These are phyloP conservation scores for Amaranthus cruentus DNA, from an alignment of 148 eudicot genomes.

Conservation along the genomic window DNA sequence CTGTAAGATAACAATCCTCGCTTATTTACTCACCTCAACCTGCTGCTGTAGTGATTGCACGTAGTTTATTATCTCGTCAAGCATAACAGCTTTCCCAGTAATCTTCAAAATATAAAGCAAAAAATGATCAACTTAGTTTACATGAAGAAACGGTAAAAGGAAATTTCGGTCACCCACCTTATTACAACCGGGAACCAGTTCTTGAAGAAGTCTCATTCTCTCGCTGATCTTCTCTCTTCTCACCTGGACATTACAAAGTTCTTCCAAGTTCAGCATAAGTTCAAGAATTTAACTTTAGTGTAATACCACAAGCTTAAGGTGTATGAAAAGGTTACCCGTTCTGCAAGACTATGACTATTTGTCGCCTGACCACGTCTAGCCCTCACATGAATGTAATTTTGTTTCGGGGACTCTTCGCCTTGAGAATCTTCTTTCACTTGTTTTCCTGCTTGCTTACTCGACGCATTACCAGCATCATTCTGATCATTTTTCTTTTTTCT, in stretches of 20 bases:
- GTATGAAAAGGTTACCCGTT: constrained; percentile 56
- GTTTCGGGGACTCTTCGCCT: constrained; percentile 54
- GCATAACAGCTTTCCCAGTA: constrained; percentile 97
- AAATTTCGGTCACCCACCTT: constrained; percentile 44
- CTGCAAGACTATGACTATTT: constrained; percentile 96
- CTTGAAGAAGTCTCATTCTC: constrained; percentile 96
- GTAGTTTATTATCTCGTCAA: constrained; percentile 94
- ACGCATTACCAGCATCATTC: constrained; percentile 27
- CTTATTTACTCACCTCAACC: constrained; percentile 67
- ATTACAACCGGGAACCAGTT: constrained; percentile 94
- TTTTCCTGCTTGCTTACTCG: constrained; percentile 52
- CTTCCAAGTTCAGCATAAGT: constrained; percentile 17
- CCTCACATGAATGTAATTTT: constrained; percentile 83
- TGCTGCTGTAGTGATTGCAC: constrained; percentile 95
- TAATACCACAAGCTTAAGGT: constrained; percentile 3
- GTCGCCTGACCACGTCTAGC: constrained; percentile 97
- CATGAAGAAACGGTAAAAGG: background rate
- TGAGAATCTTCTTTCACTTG: constrained; percentile 55
- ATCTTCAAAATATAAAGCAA: constrained; percentile 39
- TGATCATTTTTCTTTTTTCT: constrained; percentile 50
- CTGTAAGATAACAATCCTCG: background rate
- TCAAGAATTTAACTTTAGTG: background rate
- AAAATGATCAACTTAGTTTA: background rate
- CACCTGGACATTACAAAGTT: constrained; percentile 38
- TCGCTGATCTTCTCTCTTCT: constrained; percentile 94